phyloP scores from a whole-genome alignment of 345 rosid genomes.

The Euphorbia pulcherrima region DNA sequence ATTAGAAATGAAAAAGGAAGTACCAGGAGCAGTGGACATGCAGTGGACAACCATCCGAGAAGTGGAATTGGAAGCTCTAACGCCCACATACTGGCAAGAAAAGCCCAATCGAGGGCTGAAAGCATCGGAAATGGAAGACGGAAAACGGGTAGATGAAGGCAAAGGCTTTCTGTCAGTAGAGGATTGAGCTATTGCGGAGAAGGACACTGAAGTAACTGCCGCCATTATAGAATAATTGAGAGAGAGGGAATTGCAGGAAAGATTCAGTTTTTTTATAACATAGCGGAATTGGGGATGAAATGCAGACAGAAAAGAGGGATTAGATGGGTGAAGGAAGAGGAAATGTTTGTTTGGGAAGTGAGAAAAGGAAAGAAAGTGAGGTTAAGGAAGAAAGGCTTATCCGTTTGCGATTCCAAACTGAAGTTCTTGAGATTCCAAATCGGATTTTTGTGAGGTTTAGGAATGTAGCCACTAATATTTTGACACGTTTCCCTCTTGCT shows the following conservation, averaged over 20 bases:
- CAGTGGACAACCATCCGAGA: slow-evolving; percentile 53
- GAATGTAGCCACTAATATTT: slow-evolving; percentile 2
- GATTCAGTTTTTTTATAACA: neutral
- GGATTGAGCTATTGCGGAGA: slow-evolving; percentile 54
- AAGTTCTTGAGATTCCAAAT: neutral
- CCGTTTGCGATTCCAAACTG: slow-evolving; percentile 23
- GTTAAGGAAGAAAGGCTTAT: slow-evolving; percentile 31
- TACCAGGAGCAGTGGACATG: slow-evolving; percentile 64
- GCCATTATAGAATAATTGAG: slow-evolving; percentile 39
- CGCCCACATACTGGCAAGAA: slow-evolving; percentile 31
- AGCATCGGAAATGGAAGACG: slow-evolving; percentile 37
- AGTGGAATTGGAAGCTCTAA: slow-evolving; percentile 38
- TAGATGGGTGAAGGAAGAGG: neutral
- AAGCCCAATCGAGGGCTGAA: slow-evolving; percentile 38
- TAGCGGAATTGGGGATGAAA: neutral
- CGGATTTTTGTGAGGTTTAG: slow-evolving; percentile 14
- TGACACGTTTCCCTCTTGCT: slow-evolving; percentile 30
- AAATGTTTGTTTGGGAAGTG: neutral
- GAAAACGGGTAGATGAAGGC: slow-evolving; percentile 30
- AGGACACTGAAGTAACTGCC: slow-evolving; percentile 63
- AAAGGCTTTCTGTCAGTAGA: slow-evolving; percentile 33
- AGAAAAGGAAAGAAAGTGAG: slow-evolving; percentile 30
- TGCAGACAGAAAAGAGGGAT: neutral
- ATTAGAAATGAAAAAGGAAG: neutral
- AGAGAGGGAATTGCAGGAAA: neutral